phyloP scores from a whole-genome alignment of 169 alveolate species.

The Plasmodium reichenowi region DNA sequence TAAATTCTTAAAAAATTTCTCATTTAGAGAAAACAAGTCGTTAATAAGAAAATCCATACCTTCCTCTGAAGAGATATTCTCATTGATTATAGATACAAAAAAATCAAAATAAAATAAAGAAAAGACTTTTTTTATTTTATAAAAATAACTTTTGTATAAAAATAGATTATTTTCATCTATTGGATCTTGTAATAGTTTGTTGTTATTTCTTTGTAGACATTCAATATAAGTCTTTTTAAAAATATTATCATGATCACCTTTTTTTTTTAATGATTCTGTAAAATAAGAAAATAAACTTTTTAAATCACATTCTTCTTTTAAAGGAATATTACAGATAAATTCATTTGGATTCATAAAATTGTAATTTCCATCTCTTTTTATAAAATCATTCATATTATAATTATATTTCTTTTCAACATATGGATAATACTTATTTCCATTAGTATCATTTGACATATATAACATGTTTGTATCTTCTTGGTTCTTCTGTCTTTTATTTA shows the following conservation, averaged over 20 bases:
- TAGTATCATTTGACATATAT: background rate
- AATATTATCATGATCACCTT: slow-evolving; percentile 13
- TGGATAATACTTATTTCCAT: background rate
- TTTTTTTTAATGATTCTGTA: slow-evolving; percentile 16
- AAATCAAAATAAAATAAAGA: slow-evolving; percentile 62
- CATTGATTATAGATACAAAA: slow-evolving; percentile 36
- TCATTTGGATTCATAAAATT: slow-evolving; percentile 34
- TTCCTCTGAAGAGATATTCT: slow-evolving; percentile 6
- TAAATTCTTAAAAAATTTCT: background rate
- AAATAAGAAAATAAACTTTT: slow-evolving; percentile 15
- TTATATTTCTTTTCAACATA: background rate
- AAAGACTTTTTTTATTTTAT: slow-evolving; percentile 3
- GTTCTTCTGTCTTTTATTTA: background rate
- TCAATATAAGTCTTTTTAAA: slow-evolving; percentile 15
- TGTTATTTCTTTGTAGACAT: slow-evolving; percentile 23
- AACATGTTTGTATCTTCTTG: background rate
- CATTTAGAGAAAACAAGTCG: slow-evolving; percentile 16
- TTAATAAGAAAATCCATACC: slow-evolving; percentile 27
- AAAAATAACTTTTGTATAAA: slow-evolving; percentile 5
- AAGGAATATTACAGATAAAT: slow-evolving; percentile 20
- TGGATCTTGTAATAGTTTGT: background rate
- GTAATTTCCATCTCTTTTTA: slow-evolving; percentile 26
- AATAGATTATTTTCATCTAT: background rate
- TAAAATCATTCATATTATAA: slow-evolving; percentile 5
- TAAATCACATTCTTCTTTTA: slow-evolving; percentile 41